Conservation (phyloP, 2,329 filamentous ascomycete species). For the Colletotrichum higginsianum region DNA sequence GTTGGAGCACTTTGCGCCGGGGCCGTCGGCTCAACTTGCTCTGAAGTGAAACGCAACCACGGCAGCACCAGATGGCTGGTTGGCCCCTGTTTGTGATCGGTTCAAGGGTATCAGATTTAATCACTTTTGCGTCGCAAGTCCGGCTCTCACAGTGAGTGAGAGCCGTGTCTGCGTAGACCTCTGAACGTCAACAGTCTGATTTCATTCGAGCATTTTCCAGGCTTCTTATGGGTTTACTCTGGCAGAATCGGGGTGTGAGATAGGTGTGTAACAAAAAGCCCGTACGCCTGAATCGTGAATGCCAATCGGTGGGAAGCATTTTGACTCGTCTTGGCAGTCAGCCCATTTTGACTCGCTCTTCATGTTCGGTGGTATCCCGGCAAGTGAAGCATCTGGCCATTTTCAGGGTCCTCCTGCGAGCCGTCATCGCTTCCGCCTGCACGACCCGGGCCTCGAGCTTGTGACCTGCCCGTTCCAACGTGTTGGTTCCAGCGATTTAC, state of each 20-base stretch:
- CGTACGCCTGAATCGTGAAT: neutral
- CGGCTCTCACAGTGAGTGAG: too few species aligned
- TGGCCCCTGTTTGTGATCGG: slow-evolving; percentile 14
- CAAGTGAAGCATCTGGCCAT: neutral
- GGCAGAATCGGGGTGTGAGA: neutral
- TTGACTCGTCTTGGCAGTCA: slow-evolving; percentile 35
- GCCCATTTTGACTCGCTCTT: slow-evolving; percentile 36
- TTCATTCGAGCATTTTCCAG: neutral
- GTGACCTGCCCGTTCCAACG: neutral
- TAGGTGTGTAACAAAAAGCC: neutral
- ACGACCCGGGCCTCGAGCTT: neutral
- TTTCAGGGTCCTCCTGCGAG: neutral
- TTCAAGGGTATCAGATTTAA: neutral
- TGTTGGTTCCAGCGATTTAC: neutral
- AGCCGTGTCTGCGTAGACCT: too few species aligned
- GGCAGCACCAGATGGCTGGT: neutral
- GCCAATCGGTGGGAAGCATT: slow-evolving; percentile 9
- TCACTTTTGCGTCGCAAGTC: neutral
- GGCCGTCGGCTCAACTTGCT: slow-evolving; percentile 32
- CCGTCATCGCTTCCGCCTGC: neutral
- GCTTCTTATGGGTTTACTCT: neutral
- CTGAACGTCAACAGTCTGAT: neutral
- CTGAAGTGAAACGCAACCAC: slow-evolving; percentile 16
- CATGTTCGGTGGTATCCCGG: neutral
- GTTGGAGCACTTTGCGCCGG: neutral